These are phyloP conservation scores for Amylostereum areolatum DNA, from an alignment of 1,284 basidiomycete genomes.

Conservation along the genomic window DNA sequence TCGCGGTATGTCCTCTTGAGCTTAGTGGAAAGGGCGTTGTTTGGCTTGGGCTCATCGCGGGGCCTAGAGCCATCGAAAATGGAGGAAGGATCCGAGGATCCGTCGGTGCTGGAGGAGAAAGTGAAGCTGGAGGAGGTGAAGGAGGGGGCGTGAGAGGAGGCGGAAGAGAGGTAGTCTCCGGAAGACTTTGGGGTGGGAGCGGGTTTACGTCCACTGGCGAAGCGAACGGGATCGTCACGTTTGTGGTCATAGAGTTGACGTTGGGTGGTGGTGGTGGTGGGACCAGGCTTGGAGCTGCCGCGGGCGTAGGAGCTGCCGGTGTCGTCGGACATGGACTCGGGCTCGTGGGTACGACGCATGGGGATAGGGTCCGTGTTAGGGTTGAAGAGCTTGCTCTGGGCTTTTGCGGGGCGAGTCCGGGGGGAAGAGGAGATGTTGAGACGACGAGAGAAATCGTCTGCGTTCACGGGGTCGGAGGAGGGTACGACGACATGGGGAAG, in stretches of 20 bases:
- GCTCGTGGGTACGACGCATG: slow-evolving; percentile 53
- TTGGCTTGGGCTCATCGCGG: slow-evolving; percentile 36
- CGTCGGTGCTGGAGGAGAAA: slow-evolving; percentile 65
- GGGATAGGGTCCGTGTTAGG: slow-evolving; percentile 65
- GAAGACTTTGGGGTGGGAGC: slow-evolving; percentile 53
- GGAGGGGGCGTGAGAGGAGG: slow-evolving; percentile 72
- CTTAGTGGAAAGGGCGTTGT: slow-evolving; percentile 65
- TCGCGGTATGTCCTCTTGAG: slow-evolving; percentile 78
- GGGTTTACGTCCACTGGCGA: slow-evolving; percentile 55
- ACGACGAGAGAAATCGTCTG: slow-evolving; percentile 64
- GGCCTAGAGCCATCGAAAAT: slow-evolving; percentile 39
- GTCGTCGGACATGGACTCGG: slow-evolving; percentile 53
- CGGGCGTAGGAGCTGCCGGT: slow-evolving; percentile 47
- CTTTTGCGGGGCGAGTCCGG: slow-evolving; percentile 20
- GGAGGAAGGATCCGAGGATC: slow-evolving; percentile 62
- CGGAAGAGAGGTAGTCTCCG: slow-evolving; percentile 66
- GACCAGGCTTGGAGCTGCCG: slow-evolving; percentile 21
- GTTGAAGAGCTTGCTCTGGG: slow-evolving; percentile 54
- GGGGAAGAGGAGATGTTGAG: slow-evolving; percentile 57
- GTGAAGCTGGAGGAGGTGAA: slow-evolving; percentile 69
- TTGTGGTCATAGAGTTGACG: slow-evolving; percentile 79
- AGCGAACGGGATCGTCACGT: slow-evolving; percentile 80
- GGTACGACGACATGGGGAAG: slow-evolving; percentile 28
- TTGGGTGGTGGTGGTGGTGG: slow-evolving; percentile 19
- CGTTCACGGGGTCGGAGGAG: slow-evolving; percentile 42